Evolutionary conservation across 1,139 yeast genomes (phyloP).

Genomic region (Taphrina flavorubra): DNA sequence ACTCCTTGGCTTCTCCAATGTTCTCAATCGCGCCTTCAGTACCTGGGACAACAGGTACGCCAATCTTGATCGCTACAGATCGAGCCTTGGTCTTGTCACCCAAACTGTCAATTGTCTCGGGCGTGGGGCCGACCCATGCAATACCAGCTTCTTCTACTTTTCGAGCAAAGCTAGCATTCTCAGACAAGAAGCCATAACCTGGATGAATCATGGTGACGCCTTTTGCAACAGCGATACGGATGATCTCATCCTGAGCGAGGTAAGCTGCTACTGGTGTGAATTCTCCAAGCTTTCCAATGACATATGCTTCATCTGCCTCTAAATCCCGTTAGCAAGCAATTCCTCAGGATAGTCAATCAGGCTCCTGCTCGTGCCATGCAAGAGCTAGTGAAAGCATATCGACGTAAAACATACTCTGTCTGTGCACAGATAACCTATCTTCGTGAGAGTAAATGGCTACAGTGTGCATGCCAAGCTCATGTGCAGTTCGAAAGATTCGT

Average conservation of each 20-base stretch:
- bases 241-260: constrained; percentile 92
- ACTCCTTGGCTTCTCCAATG: constrained; percentile 75
- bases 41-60: constrained; percentile 97
- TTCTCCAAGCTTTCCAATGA: constrained; percentile 87
- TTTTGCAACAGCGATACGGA: constrained; percentile 84
- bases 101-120: constrained; percentile 87
- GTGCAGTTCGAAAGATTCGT: constrained; percentile 88
- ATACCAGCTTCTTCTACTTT: constrained; percentile 91
- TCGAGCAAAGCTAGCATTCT: constrained; percentile 90
- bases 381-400: neutral
- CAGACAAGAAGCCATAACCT: constrained; percentile 95
- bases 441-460: constrained; percentile 97
- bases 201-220: constrained; percentile 97
- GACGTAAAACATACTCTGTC: constrained; percentile 54
- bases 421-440: constrained; percentile 92
- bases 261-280: constrained; percentile 96
- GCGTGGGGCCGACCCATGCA: constrained; percentile 95
- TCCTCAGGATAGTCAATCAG: neutral
- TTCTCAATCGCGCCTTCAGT: constrained; percentile 94
- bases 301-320: constrained; percentile 62
- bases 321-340: constrained; percentile 11
- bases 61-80: constrained; percentile 75
- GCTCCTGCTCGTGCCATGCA: neutral
- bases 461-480: constrained; percentile 95
- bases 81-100: constrained; percentile 98